Evolutionary conservation across 352 stramenopile genomes (phyloP), one percentile per base, ranked within the genome.

Genomic region (Globisporangium takayamanum): DNA sequence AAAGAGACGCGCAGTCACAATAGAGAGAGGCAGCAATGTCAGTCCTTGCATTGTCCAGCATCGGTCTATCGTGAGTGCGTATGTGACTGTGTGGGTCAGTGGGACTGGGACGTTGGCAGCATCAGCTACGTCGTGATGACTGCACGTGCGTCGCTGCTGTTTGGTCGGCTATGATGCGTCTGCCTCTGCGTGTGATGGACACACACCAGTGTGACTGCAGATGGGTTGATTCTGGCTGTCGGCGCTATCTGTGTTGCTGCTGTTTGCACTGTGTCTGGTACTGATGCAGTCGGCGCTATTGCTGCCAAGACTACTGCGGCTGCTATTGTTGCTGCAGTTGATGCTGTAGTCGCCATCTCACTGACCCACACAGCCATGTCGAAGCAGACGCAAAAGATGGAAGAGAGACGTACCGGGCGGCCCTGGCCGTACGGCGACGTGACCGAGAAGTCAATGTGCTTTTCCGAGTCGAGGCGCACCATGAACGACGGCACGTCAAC

Each of bases 401-500:
- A 58, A 28, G 5, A 39, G 15, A 26, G 53, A 62, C 71, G 59
- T 80, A 85, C 75, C 22, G 94, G 96, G 64, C 94, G 80, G 66
- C 97, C 97, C 79, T 99, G 95, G 65, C 96, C 97, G 72, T 99
- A 99, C 39, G 97, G 97, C 56, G 94, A 99, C 66, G 94, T 98
- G 64, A 98, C 82, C 54, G 96, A 74, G 78, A 99, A 99, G 84
- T 99, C 96, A 89, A 99, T 99, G 94, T 99, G 96, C 85, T 99
- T 99, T 83, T 99, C 97, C 56, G 91, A 98, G 81, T 98, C 91
- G 62, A 98, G 95, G 65, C 97, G 92, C 26, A 99, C 97, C 64
- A 99, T 96, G 89, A 99, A 99, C 49, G 93, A 98, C 22, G 97
- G 96, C 26, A 99, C 93, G 78, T 99, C 98, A 45, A 99, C 97